These are phyloP conservation scores for Allantophomopsis lycopodina DNA, from an alignment of 2,329 filamentous ascomycete genomes.

Conservation along the genomic window DNA sequence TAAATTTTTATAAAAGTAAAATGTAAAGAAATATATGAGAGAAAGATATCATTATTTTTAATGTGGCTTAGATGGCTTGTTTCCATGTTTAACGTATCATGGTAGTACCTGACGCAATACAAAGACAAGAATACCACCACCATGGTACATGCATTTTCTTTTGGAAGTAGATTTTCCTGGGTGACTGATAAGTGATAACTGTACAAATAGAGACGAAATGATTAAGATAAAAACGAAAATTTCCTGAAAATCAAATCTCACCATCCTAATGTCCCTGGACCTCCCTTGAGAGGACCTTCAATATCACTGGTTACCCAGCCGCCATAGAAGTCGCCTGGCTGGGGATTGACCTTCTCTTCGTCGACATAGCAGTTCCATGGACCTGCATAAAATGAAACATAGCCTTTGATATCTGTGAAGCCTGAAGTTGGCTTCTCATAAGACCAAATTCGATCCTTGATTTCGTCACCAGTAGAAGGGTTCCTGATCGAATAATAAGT, in stretches of 20 bases:
- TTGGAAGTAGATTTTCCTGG: too few relatives aligned
- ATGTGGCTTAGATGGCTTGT: too few relatives aligned
- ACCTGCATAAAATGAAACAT: constrained; percentile 44
- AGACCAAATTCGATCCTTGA: constrained; percentile 41
- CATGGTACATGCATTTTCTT: too few relatives aligned
- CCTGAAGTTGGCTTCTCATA: constrained; percentile 37
- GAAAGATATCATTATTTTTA: too few relatives aligned
- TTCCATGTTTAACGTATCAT: too few relatives aligned
- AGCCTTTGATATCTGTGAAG: constrained; percentile 38
- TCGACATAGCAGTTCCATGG: constrained; percentile 51
- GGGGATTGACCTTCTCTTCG: constrained; percentile 41
- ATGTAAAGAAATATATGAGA: too few relatives aligned
- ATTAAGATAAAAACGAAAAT: too few relatives aligned
- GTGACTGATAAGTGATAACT: too few relatives aligned
- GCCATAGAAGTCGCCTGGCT: constrained; percentile 50
- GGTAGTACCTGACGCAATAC: too few relatives aligned
- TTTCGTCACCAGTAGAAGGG: constrained; percentile 21
- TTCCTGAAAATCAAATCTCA: background rate
- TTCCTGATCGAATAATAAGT: constrained; percentile 39
- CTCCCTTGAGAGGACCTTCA: constrained; percentile 34
- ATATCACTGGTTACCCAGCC: constrained; percentile 50
- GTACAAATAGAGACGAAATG: too few relatives aligned
- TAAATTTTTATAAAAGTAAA: too few relatives aligned
- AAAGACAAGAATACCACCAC: too few relatives aligned
- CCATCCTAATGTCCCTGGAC: constrained; percentile 15